Evolutionary conservation across 331 rosid species (phyloP), one percentile per base, ranked within the genome.

Genomic region (Cucumis variabilis): DNA sequence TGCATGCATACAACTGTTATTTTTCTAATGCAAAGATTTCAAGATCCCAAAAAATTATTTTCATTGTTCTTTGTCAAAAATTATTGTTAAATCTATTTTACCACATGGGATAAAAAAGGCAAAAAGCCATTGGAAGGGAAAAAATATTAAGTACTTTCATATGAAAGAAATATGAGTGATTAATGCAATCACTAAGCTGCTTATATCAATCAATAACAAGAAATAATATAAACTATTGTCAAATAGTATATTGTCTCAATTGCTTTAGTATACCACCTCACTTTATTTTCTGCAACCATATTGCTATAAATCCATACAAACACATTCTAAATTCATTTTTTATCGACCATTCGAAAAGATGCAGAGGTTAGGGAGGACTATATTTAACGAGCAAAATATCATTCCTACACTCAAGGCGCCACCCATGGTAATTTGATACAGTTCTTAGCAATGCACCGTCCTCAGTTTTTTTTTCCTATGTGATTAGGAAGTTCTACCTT

Each of bases 311-410:
- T 63, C 86, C 60, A 63, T 10, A 63, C 41, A 83, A 62, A 46
- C 86, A 37, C 73, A 83, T 62, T 63, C 60, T 60, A 33, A 33
- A 60, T 82, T 83, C 86, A 83, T 83, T 82, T 83, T 83, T 58
- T 30, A 83, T 82, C 65, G 86, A 24, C 41, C 37, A 83, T 37
- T 83, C 41, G 51, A 82, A 51, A 82, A 62, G 73, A 82, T 19
- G 21, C 85, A 82, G 85, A 51, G 85, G 70, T 72, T 60, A 55
- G 71, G 85, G 85, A 82, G 85, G 85, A 58, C 30, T 82, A 82
- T 82, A 82, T 82, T 60, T 60, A 33, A 30, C 85, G 60, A 82
- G 53, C 70, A 82, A 30, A 82, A 60, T 21, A 58, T 41, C 85
- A 33, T 33, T 62, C 85, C 85, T 33, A 81, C 27, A 51, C 71